phyloP scores from a whole-genome alignment of 768 basidiomycete species.

The Mrakia gelida region DNA sequence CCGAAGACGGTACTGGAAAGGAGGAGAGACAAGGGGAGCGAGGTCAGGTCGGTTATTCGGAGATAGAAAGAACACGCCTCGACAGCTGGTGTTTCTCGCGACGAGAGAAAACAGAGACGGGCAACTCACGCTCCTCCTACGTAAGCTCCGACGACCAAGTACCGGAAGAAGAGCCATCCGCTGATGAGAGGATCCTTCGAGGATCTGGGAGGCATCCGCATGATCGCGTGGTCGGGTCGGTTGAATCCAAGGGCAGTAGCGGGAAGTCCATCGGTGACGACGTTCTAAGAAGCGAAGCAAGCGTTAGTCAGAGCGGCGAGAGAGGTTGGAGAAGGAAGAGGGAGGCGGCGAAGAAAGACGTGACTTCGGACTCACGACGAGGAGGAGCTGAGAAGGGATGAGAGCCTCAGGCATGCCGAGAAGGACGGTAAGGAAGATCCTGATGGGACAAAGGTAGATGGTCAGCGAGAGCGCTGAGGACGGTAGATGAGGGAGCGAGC shows the following conservation, averaged over 20 bases:
- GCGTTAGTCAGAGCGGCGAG: not conserved
- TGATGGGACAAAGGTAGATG: conserved; percentile 28
- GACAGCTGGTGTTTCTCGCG: no score
- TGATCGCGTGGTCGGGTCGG: conserved; percentile 92
- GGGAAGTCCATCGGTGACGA: conserved; percentile 56
- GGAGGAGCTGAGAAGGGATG: conserved; percentile 94
- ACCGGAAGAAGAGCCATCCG: conserved; percentile 92
- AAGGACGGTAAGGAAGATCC: conserved; percentile 94
- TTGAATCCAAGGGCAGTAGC: conserved; percentile 98
- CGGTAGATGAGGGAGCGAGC: not conserved
- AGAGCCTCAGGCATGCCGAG: conserved; percentile 99
- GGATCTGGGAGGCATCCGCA: conserved; percentile 87
- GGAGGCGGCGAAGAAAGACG: not conserved
- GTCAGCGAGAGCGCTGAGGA: not conserved
- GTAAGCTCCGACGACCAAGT: conserved; percentile 86
- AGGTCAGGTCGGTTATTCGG: no score
- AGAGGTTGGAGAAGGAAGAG: not conserved
- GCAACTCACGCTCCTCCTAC: conserved; percentile 56
- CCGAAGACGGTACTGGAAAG: conserved; percentile 87
- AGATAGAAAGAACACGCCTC: no score
- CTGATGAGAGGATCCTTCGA: conserved; percentile 86
- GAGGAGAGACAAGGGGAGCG: no score
- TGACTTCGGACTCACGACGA: conserved; percentile 54
- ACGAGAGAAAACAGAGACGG: no score
- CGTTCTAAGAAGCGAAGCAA: not conserved